Evolutionary conservation across 1,139 yeast genomes (phyloP), one percentile per base, ranked within the genome.

Genomic region (Candida albicans): DNA sequence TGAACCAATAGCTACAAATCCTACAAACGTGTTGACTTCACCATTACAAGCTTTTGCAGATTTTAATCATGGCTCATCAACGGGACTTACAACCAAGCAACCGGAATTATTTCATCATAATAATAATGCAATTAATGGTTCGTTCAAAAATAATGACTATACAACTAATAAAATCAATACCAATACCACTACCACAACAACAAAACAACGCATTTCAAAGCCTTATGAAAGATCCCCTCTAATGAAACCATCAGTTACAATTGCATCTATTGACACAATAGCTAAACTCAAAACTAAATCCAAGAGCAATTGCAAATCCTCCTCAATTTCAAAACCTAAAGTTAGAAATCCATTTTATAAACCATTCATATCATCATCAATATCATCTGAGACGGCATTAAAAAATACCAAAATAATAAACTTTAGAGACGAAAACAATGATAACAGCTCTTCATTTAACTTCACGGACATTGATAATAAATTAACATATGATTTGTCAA

Each of bases 181-280:
- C 28, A 41, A 40, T 25, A 28, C n/a, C n/a, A n/a, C n/a, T 8
- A 6, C 10, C 13, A 11, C 32, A 34, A 18, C 37, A 40, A 12
- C 44, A 40, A 32, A 37, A 50, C 0, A 26, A 34, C 33, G 50
- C 50, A 43, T 31, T 24, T 12, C 26, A 39, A 4, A 44, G 53
- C 2, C 50, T 51, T 2, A 18, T 28, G 10, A 40, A 40, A 38
- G 45, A 47, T 31, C 52, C 52, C 7, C 55, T 58, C 7, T 18
- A 18, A 44, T 58, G 42, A 61, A 61, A 45, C 67, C 67, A 2
- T 51, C 56, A 7, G 64, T 62, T 12, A 58, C 62, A 13, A 60
- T 61, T 15, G 58, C 64, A 5, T 57, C 65, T 24, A 56, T 63
- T 11, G 50, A 48, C 22, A 47, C 48, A 2, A 40, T 52, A 15